Evolutionary conservation across 2,329 filamentous ascomycete genomes (phyloP).

Genomic region (Arthroderma sp.): DNA sequence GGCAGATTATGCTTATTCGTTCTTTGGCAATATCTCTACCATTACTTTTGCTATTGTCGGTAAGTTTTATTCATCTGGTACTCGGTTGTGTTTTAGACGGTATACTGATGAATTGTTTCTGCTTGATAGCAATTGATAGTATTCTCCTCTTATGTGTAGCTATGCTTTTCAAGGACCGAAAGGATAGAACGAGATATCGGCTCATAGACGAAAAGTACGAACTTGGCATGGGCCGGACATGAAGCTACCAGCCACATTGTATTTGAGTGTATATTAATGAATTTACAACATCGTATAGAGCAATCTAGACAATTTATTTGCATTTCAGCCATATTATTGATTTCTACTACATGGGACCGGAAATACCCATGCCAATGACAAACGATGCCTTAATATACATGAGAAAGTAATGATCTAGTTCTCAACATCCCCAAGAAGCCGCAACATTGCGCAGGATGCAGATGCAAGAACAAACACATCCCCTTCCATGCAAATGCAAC

Average conservation of each 20-base stretch:
- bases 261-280: not conserved
- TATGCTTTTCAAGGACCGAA: constrained; percentile 68
- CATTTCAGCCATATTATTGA: not conserved
- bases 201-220: constrained; percentile 68
- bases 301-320: not conserved
- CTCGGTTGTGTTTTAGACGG: not conserved
- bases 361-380: not conserved
- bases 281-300: not conserved
- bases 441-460: not conserved
- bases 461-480: not conserved
- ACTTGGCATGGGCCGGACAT: not conserved
- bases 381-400: constrained; percentile 1
- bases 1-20: constrained; percentile 55
- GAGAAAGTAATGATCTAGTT: not conserved
- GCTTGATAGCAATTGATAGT: constrained; percentile 45
- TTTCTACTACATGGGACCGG: not conserved
- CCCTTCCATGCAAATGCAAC: constrained; percentile 2
- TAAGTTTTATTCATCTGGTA: constrained; percentile 21
- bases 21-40: constrained; percentile 67
- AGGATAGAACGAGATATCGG: constrained; percentile 65
- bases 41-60: constrained; percentile 68
- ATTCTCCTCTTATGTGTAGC: constrained; percentile 58
- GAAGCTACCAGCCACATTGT: not conserved
- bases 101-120: not conserved
- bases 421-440: not conserved